phyloP scores from a whole-genome alignment of 2,329 filamentous ascomycete species.

The Arthrobotrys sinensis region DNA sequence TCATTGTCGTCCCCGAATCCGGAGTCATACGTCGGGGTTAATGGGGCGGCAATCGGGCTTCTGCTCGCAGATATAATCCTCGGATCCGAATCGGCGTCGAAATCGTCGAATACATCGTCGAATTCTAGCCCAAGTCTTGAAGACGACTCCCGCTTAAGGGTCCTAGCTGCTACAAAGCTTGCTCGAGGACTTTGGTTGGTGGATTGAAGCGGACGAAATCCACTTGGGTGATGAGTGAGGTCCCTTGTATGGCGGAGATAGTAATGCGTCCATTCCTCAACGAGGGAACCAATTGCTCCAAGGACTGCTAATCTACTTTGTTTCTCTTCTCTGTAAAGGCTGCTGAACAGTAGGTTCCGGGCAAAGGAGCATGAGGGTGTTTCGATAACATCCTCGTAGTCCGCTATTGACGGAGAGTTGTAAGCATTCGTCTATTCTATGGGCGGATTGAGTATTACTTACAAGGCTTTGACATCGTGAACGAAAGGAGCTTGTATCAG shows the following conservation, averaged over 20 bases:
- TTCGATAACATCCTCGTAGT: constrained; percentile 58
- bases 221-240: constrained; percentile 34
- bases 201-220: constrained; percentile 51
- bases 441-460: constrained; percentile 10
- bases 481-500: constrained; percentile 18
- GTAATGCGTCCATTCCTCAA: constrained; percentile 58
- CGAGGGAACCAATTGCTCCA: constrained; percentile 47
- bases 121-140: constrained; percentile 56
- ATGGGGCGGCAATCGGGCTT: constrained; percentile 46
- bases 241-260: constrained; percentile 59
- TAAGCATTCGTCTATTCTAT: not conserved
- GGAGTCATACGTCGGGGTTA: constrained; percentile 56
- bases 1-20: constrained; percentile 44
- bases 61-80: constrained; percentile 50
- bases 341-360: constrained; percentile 47
- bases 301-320: constrained; percentile 50
- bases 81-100: constrained; percentile 54
- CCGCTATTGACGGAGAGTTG: constrained; percentile 20
- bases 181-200: constrained; percentile 55
- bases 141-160: constrained; percentile 50
- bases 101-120: constrained; percentile 58
- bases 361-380: constrained; percentile 55
- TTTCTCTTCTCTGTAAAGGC: constrained; percentile 51
- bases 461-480: constrained; percentile 57
- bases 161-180: constrained; percentile 38